Percentiles rank a stretch among this genome's conserved stretches.
These are phyloP conservation scores for Solanum pennellii DNA, from an alignment of 257 asterid genomes.

Conservation along the genomic window DNA sequence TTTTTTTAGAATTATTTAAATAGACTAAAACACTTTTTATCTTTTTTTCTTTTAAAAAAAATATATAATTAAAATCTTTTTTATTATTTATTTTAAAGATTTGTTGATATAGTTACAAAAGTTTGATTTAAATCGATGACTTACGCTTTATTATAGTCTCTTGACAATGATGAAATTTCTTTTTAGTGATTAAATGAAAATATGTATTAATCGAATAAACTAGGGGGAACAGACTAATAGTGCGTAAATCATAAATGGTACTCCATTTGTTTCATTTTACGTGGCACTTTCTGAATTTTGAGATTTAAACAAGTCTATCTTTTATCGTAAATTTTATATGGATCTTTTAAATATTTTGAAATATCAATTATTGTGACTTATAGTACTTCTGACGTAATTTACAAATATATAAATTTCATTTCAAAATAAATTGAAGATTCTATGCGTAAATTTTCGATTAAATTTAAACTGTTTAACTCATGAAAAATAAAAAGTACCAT, in stretches of 20 bases:
- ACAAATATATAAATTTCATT: no score
- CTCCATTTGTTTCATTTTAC: no score
- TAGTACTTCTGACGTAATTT: no score
- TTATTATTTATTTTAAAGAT: neutral
- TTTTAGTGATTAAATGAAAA: neutral
- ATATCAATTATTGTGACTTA: no score
- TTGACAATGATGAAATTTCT: accelerated
- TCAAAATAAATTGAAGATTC: no score
- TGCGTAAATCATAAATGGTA: neutral
- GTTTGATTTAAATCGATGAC: neutral
- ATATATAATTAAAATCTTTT: no score
- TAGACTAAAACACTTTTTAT: neutral
- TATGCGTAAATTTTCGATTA: accelerated
- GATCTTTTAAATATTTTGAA: no score
- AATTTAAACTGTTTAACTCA: no score
- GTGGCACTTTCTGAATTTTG: accelerated
- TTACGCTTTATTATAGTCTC: accelerated
- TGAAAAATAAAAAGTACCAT: no score
- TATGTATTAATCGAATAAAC: neutral
- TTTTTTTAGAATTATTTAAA: neutral
- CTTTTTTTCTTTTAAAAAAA: no score
- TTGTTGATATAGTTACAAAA: neutral
- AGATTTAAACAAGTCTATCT: no score
- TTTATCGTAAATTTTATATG: no score
- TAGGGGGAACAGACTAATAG: neutral